A percentile compares a stretch with the other conserved stretches of the same genome.
Evolutionary conservation across 2,329 filamentous ascomycete species (phyloP).

Genomic region (Nigrospora oryzae): DNA sequence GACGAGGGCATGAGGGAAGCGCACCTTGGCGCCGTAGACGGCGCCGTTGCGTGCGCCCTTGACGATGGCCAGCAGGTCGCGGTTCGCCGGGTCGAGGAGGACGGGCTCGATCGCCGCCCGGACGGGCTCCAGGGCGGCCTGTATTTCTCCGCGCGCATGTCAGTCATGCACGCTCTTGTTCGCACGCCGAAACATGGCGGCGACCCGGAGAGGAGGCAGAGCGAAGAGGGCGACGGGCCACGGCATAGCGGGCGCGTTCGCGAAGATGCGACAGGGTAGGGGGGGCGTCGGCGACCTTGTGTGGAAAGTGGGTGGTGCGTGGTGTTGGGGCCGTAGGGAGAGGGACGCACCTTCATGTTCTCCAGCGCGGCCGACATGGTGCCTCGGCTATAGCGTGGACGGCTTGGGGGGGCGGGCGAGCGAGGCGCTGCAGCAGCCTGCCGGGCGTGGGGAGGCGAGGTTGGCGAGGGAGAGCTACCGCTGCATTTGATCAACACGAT

Average conservation of each 20-base stretch:
- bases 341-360: conserved; percentile 7
- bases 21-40: conserved; percentile 94
- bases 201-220: background rate
- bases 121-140: background rate
- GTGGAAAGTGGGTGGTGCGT: background rate
- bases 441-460: too few relatives aligned
- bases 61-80: conserved; percentile 74
- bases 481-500: too few relatives aligned
- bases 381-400: conserved; percentile 14
- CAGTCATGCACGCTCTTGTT: too few relatives aligned
- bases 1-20: conserved; percentile 94
- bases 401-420: background rate
- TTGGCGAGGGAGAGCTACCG: too few relatives aligned
- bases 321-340: background rate
- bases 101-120: conserved; percentile 67
- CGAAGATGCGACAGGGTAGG: background rate
- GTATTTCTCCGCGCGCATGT: background rate
- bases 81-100: conserved; percentile 74
- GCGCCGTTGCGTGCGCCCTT: conserved; percentile 95
- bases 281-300: background rate
- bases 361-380: conserved; percentile 15
- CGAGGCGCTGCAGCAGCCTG: too few relatives aligned
- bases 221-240: too few relatives aligned
- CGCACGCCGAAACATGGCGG: background rate
- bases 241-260: background rate